phyloP scores from a whole-genome alignment of 345 rosid genomes.

The Capsella bursapastoris region DNA sequence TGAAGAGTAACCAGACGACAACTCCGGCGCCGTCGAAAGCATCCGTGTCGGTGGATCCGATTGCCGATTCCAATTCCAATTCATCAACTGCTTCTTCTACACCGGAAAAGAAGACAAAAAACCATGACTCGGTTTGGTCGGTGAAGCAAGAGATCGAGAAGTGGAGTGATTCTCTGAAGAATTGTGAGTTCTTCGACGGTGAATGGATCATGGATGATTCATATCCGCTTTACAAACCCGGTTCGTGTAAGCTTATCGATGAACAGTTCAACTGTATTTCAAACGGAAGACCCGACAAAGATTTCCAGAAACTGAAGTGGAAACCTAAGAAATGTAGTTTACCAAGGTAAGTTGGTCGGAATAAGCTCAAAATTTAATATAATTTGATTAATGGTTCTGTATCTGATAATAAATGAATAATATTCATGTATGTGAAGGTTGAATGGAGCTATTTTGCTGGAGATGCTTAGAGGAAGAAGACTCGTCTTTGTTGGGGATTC shows the following conservation, averaged over 20 bases:
- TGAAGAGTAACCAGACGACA: conserved; percentile 23
- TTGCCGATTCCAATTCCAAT: conserved; percentile 17
- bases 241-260: conserved; percentile 83
- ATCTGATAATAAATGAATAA: conserved; percentile 6
- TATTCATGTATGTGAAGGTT: conserved; percentile 51
- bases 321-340: conserved; percentile 84
- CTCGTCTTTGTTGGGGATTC: conserved; percentile 95
- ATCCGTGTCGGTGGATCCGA: conserved; percentile 43
- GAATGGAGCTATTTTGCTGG: conserved; percentile 65
- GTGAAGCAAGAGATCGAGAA: conserved; percentile 54
- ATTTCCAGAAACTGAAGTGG: conserved; percentile 79
- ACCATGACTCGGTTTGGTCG: conserved; percentile 29
- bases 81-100: conserved; percentile 45
- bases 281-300: conserved; percentile 87
- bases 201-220: conserved; percentile 83
- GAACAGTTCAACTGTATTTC: conserved; percentile 80
- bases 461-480: conserved; percentile 84
- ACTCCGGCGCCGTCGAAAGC: conserved; percentile 34
- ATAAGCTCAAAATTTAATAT: background rate
- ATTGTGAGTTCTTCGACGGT: conserved; percentile 92
- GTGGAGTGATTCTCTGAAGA: conserved; percentile 54
- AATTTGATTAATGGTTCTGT: background rate
- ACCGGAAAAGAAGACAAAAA: conserved; percentile 46
- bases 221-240: conserved; percentile 89
- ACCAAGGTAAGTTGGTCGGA: conserved; percentile 62